Conservation (phyloP, 73 alveolate species). For the Halteria grandinella region DNA sequence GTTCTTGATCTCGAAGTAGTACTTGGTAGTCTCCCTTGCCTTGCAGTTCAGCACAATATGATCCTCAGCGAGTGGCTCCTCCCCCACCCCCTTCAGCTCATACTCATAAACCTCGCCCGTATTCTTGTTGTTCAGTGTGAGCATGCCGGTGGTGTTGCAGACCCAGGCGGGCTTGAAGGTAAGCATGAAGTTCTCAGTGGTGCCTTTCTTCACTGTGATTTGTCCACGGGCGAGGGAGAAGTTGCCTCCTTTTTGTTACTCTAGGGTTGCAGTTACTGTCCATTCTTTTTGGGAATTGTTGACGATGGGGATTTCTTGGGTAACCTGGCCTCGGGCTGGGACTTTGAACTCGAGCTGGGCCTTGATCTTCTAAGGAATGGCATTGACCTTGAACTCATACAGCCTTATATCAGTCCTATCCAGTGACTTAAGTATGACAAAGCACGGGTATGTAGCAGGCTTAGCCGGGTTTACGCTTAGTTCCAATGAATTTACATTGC, state of each 20-base stretch:
- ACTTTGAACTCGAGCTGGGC: conserved; percentile 95
- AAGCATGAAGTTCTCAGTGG: conserved; percentile 78
- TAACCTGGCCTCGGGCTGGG: conserved; percentile 91
- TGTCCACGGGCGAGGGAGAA: conserved; percentile 34
- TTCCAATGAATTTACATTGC: conserved; percentile 37
- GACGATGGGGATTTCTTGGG: conserved; percentile 96
- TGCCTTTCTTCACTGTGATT: conserved; percentile 77
- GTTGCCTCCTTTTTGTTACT: conserved; percentile 72
- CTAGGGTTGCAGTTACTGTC: conserved; percentile 89
- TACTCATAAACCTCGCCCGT: conserved; percentile 95
- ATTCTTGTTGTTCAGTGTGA: conserved; percentile 81
- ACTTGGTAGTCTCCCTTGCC: conserved; percentile 89
- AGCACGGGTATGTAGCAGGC: conserved; percentile 88
- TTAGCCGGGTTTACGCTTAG: conserved; percentile 67
- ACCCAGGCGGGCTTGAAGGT: conserved; percentile 95
- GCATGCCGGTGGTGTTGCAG: conserved; percentile 82
- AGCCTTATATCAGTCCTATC: conserved; percentile 95
- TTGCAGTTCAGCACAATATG: conserved; percentile 92
- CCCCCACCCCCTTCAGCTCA: conserved; percentile 96
- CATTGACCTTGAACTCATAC: conserved; percentile 92
- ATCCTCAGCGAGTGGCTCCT: conserved; percentile 98
- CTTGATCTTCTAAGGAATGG: conserved; percentile 94
- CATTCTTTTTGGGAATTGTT: conserved; percentile 96
- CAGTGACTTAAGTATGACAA: conserved; percentile 72
- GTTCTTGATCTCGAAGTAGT: conserved; percentile 84